Evolutionary conservation across 2,329 filamentous ascomycete genomes (phyloP).

Genomic region (Diaporthe destruens): DNA sequence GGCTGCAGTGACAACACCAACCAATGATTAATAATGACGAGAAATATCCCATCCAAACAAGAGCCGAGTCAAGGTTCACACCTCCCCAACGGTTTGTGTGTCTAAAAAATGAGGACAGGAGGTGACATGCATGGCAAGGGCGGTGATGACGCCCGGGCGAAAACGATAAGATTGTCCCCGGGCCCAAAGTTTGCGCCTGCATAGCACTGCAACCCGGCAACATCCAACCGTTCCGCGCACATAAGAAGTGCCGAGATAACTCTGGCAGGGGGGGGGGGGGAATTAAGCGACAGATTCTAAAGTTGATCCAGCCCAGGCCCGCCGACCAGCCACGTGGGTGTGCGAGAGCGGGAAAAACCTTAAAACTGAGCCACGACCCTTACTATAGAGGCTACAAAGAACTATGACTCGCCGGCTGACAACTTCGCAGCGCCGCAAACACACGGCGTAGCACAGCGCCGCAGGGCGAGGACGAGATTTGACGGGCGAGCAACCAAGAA

Average conservation of each 20-base stretch:
- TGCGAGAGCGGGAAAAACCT: conserved; percentile 30
- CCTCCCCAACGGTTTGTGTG: background rate
- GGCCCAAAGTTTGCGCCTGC: no score
- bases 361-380: background rate
- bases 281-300: background rate
- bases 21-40: background rate
- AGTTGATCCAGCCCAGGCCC: background rate
- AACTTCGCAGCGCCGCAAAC: conserved; percentile 21
- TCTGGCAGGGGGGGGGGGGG: background rate
- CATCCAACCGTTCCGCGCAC: background rate
- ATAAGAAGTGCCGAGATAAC: background rate
- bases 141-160: background rate
- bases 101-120: background rate
- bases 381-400: no score
- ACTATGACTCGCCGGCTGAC: conserved; percentile 29
- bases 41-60: background rate
- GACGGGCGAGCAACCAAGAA: background rate
- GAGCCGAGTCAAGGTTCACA: background rate
- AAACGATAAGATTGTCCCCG: no score
- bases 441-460: background rate
- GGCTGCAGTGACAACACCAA: background rate
- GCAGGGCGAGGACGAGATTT: background rate
- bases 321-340: conserved; percentile 14
- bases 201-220: background rate
- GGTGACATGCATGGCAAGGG: background rate